Evolutionary conservation across 2,329 filamentous ascomycete genomes (phyloP).

Genomic region (Fusarium sp.): DNA sequence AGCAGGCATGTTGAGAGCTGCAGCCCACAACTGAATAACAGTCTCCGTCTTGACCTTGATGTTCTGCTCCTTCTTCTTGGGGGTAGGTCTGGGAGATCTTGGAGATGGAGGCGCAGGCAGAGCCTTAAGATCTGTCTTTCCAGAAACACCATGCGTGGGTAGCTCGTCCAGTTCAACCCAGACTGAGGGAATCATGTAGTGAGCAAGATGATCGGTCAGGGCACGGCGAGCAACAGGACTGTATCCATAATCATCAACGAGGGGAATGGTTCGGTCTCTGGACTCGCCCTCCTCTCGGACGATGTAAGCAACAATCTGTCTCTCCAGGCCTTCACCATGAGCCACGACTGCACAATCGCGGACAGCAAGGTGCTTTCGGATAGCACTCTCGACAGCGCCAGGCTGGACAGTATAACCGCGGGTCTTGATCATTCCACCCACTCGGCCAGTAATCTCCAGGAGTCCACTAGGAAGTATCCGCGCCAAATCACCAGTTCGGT

Average conservation of each 20-base stretch:
- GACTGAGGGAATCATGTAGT: constrained; percentile 85
- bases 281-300: constrained; percentile 74
- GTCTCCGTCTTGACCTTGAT: constrained; percentile 75
- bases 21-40: constrained; percentile 79
- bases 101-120: constrained; percentile 74
- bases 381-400: constrained; percentile 80
- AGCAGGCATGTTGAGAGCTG: constrained; percentile 74
- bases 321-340: constrained; percentile 81
- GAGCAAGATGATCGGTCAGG: constrained; percentile 76
- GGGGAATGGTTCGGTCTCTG: constrained; percentile 69
- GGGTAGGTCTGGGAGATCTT: constrained; percentile 57
- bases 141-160: constrained; percentile 82
- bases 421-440: constrained; percentile 85
- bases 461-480: constrained; percentile 75
- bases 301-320: constrained; percentile 82
- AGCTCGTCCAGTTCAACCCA: constrained; percentile 81
- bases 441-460: constrained; percentile 81
- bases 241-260: constrained; percentile 78
- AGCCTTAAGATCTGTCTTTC: constrained; percentile 80
- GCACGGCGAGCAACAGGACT: constrained; percentile 76
- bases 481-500: constrained; percentile 79
- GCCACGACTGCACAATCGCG: constrained; percentile 78
- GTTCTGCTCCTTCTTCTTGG: constrained; percentile 64
- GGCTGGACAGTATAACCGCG: constrained; percentile 84
- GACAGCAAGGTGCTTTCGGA: constrained; percentile 77